Evolutionary conservation across 257 asterid genomes (phyloP).

Genomic region (Solanum piurae): DNA sequence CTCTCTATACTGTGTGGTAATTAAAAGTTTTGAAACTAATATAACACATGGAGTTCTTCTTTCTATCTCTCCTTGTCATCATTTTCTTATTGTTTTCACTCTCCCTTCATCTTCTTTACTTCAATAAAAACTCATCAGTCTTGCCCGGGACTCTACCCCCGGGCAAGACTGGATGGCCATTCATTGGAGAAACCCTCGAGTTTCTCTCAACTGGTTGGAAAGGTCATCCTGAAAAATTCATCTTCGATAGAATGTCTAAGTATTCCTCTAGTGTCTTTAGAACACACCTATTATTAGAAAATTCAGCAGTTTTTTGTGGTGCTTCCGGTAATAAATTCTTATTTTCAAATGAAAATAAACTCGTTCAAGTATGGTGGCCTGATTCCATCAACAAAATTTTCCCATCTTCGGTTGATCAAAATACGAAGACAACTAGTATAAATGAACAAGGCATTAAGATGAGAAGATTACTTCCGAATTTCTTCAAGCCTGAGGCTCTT

Average conservation of each 20-base stretch:
- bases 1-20: neutral
- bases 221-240: constrained; percentile 11
- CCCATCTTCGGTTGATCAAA: constrained; percentile 12
- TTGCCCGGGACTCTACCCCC: constrained; percentile 29
- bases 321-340: constrained; percentile 43
- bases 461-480: constrained; percentile 46
- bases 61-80: constrained; percentile 17
- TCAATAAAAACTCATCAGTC: constrained; percentile 13
- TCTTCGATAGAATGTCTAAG: constrained; percentile 32
- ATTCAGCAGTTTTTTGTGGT: constrained; percentile 39
- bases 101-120: constrained; percentile 27
- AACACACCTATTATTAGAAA: constrained; percentile 40
- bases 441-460: constrained; percentile 36
- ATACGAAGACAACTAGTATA: constrained; percentile 1
- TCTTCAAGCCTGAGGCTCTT: constrained; percentile 48
- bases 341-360: constrained; percentile 4
- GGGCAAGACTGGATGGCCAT: constrained; percentile 48
- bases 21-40: neutral
- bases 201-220: neutral
- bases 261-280: constrained; percentile 32
- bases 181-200: constrained; percentile 44
- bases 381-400: constrained; percentile 34
- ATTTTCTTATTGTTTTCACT: constrained; percentile 15
- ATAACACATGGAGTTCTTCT: neutral
- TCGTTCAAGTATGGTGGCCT: constrained; percentile 58